Evolutionary conservation across 352 stramenopile species (phyloP).

Genomic region (Phytopythium vexans): DNA sequence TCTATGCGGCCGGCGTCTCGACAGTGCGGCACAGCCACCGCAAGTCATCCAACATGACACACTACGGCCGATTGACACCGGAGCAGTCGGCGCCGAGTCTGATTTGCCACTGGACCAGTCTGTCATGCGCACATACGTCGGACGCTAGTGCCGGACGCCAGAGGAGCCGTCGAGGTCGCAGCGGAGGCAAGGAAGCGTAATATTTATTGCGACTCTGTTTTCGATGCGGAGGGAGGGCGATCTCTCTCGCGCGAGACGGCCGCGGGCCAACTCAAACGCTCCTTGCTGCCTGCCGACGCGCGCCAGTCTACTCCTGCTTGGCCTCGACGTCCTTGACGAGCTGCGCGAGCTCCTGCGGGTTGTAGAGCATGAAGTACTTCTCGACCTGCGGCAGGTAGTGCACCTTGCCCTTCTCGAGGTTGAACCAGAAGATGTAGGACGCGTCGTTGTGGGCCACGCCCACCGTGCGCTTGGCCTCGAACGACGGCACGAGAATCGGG

Average conservation of each 20-base stretch:
- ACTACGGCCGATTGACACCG: not conserved
- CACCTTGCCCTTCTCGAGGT: constrained; percentile 82
- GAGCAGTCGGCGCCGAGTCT: no score
- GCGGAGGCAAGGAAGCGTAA: not conserved
- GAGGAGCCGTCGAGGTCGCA: no score
- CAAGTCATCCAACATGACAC: no score
- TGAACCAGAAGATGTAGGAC: constrained; percentile 88
- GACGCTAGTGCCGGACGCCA: no score
- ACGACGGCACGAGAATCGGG: constrained; percentile 84
- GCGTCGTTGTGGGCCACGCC: constrained; percentile 88
- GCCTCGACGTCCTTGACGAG: constrained; percentile 82
- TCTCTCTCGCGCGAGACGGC: not conserved
- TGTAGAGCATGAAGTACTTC: constrained; percentile 91
- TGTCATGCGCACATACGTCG: no score
- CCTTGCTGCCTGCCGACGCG: no score
- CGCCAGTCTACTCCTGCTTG: constrained; percentile 59
- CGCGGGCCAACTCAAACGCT: not conserved
- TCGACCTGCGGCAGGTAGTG: constrained; percentile 84
- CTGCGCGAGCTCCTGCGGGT: constrained; percentile 79
- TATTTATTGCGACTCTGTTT: constrained; percentile 6
- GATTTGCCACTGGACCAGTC: no score
- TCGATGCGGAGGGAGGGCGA: not conserved
- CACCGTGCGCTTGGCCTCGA: constrained; percentile 66
- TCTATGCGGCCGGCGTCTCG: no score
- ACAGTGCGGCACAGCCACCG: no score